Evolutionary conservation across 1,284 basidiomycete species (phyloP), one percentile per base, ranked within the genome.

Genomic region (Heliocybe sulcata): DNA sequence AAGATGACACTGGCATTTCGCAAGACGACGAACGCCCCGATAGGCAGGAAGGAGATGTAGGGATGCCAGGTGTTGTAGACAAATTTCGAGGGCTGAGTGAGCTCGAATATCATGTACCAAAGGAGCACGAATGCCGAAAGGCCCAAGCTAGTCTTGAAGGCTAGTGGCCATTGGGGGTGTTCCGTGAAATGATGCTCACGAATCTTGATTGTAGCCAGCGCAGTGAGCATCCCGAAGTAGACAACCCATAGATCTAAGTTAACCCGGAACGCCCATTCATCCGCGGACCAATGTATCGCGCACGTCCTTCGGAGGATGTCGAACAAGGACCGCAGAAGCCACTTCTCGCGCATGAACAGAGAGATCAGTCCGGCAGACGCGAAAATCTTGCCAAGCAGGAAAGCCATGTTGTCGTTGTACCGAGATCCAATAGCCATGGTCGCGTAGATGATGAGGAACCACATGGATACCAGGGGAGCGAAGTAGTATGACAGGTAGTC

Each of bases 401-500:
- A 85, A 1, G 70, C 59, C 0, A 79, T 77, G 35, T 78, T 79
- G 58, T 86, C 83, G 74, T 95, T 95, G 76, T 83, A 82, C 61
- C 79, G 77, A 51, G 84, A 76, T 19, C 87, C 91, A 47, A 83
- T 63, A 54, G 75, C 75, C 79, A 95, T 84, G 45, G 91, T 94
- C 49, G 69, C 72, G 73, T 92, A 94, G 66, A 94, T 84, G 74
- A 94, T 80, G 56, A 92, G 71, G 71, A 89, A 95, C 90, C 90
- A 90, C 76, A 81, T 77, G 19, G 87, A 86, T 23, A 92, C 89
- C 60, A 93, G 74, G 8, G 90, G 90, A 2, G 91, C 80, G 66
- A 94, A 93, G 70, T 94, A 93, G 69, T 94, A 93, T 54, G 83
- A 90, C 58, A 92, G 81, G 68, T 94, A 96, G 70, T 92, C 80